Conservation (phyloP, 2,329 filamentous ascomycete genomes). For the Pseudocercospora fijiensis region DNA sequence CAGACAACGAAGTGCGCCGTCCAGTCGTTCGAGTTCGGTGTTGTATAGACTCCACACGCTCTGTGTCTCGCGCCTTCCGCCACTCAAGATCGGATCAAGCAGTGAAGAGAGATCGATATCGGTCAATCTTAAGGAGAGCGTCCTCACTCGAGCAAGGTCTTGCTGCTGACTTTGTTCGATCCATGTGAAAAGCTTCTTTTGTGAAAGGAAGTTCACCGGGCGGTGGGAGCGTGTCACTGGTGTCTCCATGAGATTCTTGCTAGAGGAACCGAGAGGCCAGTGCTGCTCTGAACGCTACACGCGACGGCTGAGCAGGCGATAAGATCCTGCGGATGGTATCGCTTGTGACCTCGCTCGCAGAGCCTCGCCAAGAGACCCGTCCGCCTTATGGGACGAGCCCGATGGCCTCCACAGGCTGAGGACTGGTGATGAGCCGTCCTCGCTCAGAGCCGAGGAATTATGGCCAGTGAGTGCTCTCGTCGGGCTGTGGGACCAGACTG, state of each 20-base stretch:
- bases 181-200: constrained; percentile 33
- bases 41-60: constrained; percentile 33
- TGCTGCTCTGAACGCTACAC: not conserved
- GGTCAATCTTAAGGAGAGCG: constrained; percentile 26
- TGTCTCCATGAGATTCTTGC: constrained; percentile 30
- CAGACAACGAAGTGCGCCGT: constrained; percentile 24
- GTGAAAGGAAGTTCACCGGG: constrained; percentile 28
- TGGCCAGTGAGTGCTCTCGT: not conserved
- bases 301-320: constrained; percentile 11
- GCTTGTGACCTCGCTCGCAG: constrained; percentile 16
- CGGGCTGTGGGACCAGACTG: not conserved
- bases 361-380: not conserved
- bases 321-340: constrained; percentile 22
- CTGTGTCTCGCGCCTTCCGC: not conserved
- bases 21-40: constrained; percentile 29
- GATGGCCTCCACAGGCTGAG: not conserved
- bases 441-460: not conserved
- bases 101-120: constrained; percentile 34
- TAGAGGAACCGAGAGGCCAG: constrained; percentile 24
- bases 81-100: constrained; percentile 15
- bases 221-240: constrained; percentile 27
- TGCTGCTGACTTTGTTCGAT: constrained; percentile 23
- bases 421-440: not conserved
- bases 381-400: not conserved
- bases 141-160: constrained; percentile 29